Evolutionary conservation across 2,329 filamentous ascomycete genomes (phyloP).

Genomic region (Pseudocercospora crystallina): DNA sequence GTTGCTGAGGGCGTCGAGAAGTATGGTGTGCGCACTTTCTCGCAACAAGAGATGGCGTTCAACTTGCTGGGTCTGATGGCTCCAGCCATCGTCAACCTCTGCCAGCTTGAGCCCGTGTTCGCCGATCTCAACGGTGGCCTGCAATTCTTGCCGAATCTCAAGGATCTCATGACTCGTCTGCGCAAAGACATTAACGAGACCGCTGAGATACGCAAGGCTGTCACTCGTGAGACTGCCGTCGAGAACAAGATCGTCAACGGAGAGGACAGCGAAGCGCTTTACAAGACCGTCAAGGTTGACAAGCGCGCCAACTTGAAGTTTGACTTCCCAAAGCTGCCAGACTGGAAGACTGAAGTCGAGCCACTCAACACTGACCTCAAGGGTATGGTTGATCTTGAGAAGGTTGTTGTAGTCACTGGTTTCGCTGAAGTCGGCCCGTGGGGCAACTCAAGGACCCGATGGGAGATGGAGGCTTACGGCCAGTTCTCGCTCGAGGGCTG

Average conservation of each 20-base stretch:
- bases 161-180: constrained; percentile 88
- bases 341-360: constrained; percentile 88
- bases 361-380: constrained; percentile 85
- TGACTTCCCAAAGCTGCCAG: constrained; percentile 84
- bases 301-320: constrained; percentile 98
- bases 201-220: constrained; percentile 87
- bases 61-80: constrained; percentile 96
- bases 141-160: constrained; percentile 94
- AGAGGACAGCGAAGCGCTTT: constrained; percentile 84
- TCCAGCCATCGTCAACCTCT: constrained; percentile 88
- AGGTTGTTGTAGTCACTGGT: constrained; percentile 95
- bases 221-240: constrained; percentile 91
- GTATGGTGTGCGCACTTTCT: constrained; percentile 96
- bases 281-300: constrained; percentile 91
- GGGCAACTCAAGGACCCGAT: constrained; percentile 96
- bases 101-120: constrained; percentile 92
- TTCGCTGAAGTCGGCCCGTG: constrained; percentile 95
- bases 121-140: constrained; percentile 96
- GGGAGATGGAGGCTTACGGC: constrained; percentile 98
- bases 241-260: constrained; percentile 98
- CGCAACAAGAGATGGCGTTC: constrained; percentile 99
- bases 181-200: constrained; percentile 94
- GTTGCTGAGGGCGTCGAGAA: constrained; percentile 96
- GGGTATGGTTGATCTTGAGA: constrained; percentile 98
- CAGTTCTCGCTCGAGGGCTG: constrained; percentile 97